These are phyloP conservation scores for Nakaseomyces kungkrabaensis DNA, from an alignment of 1,139 yeast genomes.

Conservation along the genomic window DNA sequence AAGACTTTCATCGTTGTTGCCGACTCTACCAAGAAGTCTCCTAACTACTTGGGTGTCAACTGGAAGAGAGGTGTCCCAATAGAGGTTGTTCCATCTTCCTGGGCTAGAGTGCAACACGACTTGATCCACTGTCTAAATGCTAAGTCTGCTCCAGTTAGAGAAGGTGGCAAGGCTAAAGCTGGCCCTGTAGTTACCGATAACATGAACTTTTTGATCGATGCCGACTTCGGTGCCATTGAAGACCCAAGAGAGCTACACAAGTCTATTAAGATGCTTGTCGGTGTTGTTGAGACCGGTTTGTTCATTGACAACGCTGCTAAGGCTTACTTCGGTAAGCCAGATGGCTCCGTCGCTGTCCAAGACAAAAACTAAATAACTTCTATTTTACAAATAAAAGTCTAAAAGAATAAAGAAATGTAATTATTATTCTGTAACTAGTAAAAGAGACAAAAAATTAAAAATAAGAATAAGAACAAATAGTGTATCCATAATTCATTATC, in stretches of 20 bases:
- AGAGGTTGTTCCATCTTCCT: constrained; percentile 87
- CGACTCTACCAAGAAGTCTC: constrained; percentile 76
- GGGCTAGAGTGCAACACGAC: constrained; percentile 62
- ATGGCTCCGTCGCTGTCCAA: constrained; percentile 46
- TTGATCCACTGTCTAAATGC: constrained; percentile 47
- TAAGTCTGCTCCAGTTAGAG: constrained; percentile 51
- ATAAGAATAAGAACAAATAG: not conserved
- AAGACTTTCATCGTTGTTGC: constrained; percentile 78
- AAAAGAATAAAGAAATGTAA: too few relatives aligned
- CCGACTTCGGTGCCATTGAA: constrained; percentile 73
- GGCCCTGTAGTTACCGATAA: constrained; percentile 98
- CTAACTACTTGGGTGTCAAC: constrained; percentile 51
- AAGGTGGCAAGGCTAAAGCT: constrained; percentile 87
- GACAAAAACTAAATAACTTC: constrained; percentile 10
- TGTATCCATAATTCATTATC: too few relatives aligned
- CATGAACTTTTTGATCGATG: constrained; percentile 86
- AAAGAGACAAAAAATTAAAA: not conserved
- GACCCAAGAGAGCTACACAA: constrained; percentile 53
- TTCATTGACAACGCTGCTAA: constrained; percentile 61
- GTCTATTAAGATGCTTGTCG: constrained; percentile 66
- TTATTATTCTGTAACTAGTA: not conserved
- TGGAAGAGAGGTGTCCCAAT: constrained; percentile 95
- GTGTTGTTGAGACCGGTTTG: constrained; percentile 95
- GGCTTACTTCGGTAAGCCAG: constrained; percentile 81
- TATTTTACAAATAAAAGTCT: too few relatives aligned